Evolutionary conservation across 441 rosid genomes (phyloP), one percentile per base, ranked within the genome.

Genomic region (Lepidium campestre): DNA sequence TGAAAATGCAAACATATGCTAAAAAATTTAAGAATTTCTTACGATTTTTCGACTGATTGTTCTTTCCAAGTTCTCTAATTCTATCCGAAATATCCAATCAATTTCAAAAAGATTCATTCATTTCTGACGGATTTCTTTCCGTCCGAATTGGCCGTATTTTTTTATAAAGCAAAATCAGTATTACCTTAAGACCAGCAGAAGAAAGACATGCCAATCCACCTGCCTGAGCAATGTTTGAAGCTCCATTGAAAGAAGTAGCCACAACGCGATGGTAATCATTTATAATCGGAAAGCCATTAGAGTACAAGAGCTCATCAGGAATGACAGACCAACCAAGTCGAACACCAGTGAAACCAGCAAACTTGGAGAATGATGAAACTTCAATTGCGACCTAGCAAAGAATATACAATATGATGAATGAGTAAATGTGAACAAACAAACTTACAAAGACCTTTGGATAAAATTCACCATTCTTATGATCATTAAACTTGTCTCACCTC

Each of bases 261-360:
- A 86, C 81, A 39, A 88, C 70, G 32, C 92, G 90, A 63, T 83
- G 63, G 50, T 77, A 86, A 65, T 88, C 96, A 0, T 78, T 76
- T 72, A 78, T 73, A 12, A 88, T 73, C 48, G 92, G 90, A 72
- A 77, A 84, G 1, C 92, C 92, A 69, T 75, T 75, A 23, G 90
- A 86, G 67, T 75, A 88, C 37, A 69, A 57, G 50, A 86, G 90
- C 61, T 86, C 88, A 59, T 83, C 78, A 27, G 92, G 95, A 39
- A 88, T 77, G 57, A 85, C 81, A 0, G 85, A 86, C 95, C 92
- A 88, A 62, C 95, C 92, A 35, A 88, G 91, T 6, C 92, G 82
- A 49, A 88, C 78, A 0, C 92, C 96, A 0, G 92, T 88, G 75
- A 88, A 88, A 2, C 96, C 92, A 56, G 90, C 88, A 78, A 84